phyloP scores from a whole-genome alignment of 2,329 filamentous ascomycete species.

The Fusarium tupiense region DNA sequence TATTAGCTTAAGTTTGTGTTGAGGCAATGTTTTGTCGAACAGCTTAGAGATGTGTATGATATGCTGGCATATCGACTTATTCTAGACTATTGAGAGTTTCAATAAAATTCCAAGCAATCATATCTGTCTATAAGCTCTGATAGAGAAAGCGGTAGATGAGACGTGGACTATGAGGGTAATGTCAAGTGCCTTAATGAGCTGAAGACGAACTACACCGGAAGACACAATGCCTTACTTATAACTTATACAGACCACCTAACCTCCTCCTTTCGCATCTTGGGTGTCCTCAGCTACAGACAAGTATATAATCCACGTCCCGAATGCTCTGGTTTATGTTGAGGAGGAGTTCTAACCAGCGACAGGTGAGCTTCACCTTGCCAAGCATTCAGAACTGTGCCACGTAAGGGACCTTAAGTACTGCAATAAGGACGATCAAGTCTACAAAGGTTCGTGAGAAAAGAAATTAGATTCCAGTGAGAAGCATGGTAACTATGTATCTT shows the following conservation, averaged over 20 bases:
- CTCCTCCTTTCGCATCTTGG: fast-evolving
- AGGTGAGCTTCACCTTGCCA: fast-evolving
- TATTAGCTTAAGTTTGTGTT: slow-evolving; percentile 1
- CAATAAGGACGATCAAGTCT: no score
- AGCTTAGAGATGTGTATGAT: fast-evolving
- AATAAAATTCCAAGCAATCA: fast-evolving
- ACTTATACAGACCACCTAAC: no score
- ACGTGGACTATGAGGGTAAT: fast-evolving
- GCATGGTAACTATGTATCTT: fast-evolving
- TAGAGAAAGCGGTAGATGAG: fast-evolving
- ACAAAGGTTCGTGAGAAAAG: fast-evolving
- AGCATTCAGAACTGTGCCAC: no score
- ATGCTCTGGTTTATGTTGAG: no score
- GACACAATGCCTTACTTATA: no score
- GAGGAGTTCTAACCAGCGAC: no score
- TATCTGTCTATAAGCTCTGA: fast-evolving
- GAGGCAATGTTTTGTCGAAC: fast-evolving
- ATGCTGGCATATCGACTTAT: not conserved
- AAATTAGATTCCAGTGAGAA: not conserved
- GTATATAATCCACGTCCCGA: fast-evolving
- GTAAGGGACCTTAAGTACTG: no score
- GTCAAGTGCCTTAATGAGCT: fast-evolving
- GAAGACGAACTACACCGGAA: no score
- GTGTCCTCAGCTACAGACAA: fast-evolving
- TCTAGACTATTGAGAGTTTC: fast-evolving